Evolutionary conservation across 2,329 filamentous ascomycete genomes (phyloP).

Genomic region (Knoxdaviesia capensis): DNA sequence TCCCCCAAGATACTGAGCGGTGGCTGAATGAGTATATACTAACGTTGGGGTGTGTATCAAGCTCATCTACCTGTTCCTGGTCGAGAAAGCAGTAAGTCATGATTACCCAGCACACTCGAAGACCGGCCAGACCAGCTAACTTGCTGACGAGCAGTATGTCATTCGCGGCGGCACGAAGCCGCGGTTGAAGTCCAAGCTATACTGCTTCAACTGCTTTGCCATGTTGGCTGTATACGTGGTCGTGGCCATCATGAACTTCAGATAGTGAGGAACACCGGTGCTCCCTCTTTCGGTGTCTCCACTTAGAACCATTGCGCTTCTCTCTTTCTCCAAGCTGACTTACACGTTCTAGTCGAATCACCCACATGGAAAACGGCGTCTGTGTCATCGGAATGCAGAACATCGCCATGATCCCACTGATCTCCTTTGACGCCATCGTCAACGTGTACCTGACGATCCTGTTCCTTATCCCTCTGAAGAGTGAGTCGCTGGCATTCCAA

Average conservation of each 20-base stretch:
- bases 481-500: slow-evolving; percentile 14
- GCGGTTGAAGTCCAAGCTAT: slow-evolving; percentile 34
- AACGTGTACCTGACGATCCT: slow-evolving; percentile 43
- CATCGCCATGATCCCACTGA: slow-evolving; percentile 37
- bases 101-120: not conserved
- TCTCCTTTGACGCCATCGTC: slow-evolving; percentile 37
- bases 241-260: slow-evolving; percentile 36
- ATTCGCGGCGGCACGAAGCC: slow-evolving; percentile 30
- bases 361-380: slow-evolving; percentile 28
- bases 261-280: slow-evolving; percentile 24
- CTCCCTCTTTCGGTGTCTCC: not conserved
- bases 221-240: slow-evolving; percentile 25
- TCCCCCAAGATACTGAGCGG: not conserved
- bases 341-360: slow-evolving; percentile 26
- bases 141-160: slow-evolving; percentile 22
- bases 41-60: slow-evolving; percentile 7
- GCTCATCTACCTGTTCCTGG: slow-evolving; percentile 44
- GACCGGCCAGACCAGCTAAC: slow-evolving; percentile 3
- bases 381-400: slow-evolving; percentile 43
- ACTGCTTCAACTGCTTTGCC: slow-evolving; percentile 38
- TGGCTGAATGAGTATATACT: not conserved
- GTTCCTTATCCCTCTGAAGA: slow-evolving; percentile 39
- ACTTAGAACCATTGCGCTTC: not conserved
- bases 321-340: not conserved
- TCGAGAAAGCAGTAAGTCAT: slow-evolving; percentile 36